Conservation (phyloP, 805 yeast genomes). For the Saturnispora halmiae region DNA sequence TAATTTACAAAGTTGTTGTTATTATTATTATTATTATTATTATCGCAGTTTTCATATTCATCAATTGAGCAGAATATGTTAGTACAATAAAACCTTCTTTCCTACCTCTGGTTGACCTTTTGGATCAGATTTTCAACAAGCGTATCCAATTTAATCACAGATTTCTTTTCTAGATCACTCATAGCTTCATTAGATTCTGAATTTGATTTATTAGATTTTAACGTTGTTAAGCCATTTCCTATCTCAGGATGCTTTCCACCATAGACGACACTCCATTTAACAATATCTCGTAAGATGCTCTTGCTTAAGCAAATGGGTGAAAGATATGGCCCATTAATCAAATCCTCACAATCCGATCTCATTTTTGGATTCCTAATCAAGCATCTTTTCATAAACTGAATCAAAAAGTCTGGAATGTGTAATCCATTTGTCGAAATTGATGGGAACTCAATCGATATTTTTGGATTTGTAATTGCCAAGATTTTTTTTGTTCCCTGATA, state of each 20-base stretch:
- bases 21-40: neutral
- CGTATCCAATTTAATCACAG: conserved; percentile 7
- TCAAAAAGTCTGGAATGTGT: conserved; percentile 31
- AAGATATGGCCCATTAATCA: conserved; percentile 55
- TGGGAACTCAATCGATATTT: conserved; percentile 60
- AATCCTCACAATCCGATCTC: conserved; percentile 55
- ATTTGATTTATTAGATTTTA: too few species aligned
- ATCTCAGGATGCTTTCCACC: conserved; percentile 40
- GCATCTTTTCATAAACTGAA: conserved; percentile 66
- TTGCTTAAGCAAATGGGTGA: conserved; percentile 67
- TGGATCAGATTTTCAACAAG: conserved; percentile 10
- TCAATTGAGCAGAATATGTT: too few species aligned
- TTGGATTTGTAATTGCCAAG: conserved; percentile 80
- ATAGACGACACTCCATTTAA: conserved; percentile 66
- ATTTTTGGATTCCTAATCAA: conserved; percentile 58
- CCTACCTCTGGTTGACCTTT: conserved; percentile 6
- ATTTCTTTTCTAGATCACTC: conserved; percentile 5
- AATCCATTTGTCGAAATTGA: conserved; percentile 23
- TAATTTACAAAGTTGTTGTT: conserved; percentile 6
- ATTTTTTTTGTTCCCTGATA: conserved; percentile 70
- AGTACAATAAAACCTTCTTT: too few species aligned
- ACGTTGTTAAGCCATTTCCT: conserved; percentile 2
- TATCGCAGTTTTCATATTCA: neutral
- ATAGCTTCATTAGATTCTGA: too few species aligned
- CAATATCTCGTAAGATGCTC: conserved; percentile 56